Evolutionary conservation across 345 rosid species (phyloP), one percentile per base, ranked within the genome.

Genomic region (Brassica napus): DNA sequence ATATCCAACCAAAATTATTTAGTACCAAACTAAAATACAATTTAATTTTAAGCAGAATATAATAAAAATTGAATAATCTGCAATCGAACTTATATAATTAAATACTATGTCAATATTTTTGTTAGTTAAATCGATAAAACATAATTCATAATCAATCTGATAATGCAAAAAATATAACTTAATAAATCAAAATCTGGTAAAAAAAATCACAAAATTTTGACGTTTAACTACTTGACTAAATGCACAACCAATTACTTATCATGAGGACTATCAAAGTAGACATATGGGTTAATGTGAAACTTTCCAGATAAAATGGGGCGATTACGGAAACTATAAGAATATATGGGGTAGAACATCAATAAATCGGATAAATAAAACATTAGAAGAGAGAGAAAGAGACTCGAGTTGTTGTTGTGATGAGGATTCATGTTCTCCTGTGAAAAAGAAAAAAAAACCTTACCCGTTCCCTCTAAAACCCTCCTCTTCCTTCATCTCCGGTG

Each of bases 401-500:
- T 5, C 2, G 39, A 35, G 39, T 1, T 35, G 37, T 6, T 14
- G 54, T 9, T 39, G 76, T 47, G 64, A 32, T 44, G 77, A 79
- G 59, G 34, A 65, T 58, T 5, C 21, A 18, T 15, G 0, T 73
- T 49, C 72, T 44, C 14, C 26, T 28, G 60, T 23, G 62, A 9
- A 58, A 61, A 18, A 18, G 0, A 34, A 59, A 68, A 6, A 39
- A 9, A 58, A 75, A 68, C 69, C 79, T 75, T 70, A 70, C 83
- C 80, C 80, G 72, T 34, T 81, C 68, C 68, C 76, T 31, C 77
- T 80, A 80, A 80, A 80, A 69, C 80, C 83, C 57, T 65, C 79
- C 0, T 12, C 79, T 63, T 75, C 12, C 47, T 8, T 39, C 47
- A 8, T 39, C 83, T 68, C 76, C 80, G 80, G 83, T 81, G 52